Conservation (phyloP, 768 basidiomycete genomes). For the Boletus rex-veris region DNA sequence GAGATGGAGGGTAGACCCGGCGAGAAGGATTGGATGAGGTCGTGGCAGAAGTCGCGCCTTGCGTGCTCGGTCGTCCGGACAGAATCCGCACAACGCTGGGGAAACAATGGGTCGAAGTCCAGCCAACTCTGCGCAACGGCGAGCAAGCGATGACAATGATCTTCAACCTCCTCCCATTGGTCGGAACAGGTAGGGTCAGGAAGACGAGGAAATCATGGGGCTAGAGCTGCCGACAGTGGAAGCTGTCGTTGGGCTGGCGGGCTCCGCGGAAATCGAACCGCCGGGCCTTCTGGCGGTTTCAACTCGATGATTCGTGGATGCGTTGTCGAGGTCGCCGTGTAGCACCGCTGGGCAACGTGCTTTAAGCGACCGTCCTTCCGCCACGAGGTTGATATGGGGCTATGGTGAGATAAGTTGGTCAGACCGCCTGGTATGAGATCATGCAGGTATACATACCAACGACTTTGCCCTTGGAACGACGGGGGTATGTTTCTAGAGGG, state of each 20-base stretch:
- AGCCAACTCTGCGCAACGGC: slow-evolving; percentile 4
- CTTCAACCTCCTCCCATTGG: neutral
- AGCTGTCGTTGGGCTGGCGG: neutral
- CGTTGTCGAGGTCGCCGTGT: neutral
- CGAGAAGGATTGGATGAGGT: slow-evolving; percentile 5
- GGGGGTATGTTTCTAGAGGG: neutral
- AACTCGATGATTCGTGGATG: neutral
- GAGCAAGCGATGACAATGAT: neutral
- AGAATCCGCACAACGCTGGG: neutral
- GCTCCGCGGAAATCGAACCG: neutral
- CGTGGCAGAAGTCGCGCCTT: slow-evolving; percentile 7
- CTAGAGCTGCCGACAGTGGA: neutral
- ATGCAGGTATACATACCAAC: neutral
- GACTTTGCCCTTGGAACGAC: slow-evolving; percentile 7
- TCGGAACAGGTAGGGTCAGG: neutral
- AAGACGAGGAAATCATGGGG: too few relatives aligned
- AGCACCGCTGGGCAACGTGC: slow-evolving; percentile 4
- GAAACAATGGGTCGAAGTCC: neutral
- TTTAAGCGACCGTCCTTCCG: slow-evolving; percentile 1
- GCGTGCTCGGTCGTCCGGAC: slow-evolving; percentile 1
- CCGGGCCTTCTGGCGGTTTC: neutral
- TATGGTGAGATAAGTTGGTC: neutral
- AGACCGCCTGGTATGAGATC: neutral
- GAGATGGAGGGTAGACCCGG: too few relatives aligned
- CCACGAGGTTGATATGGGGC: slow-evolving; percentile 7